Conservation (phyloP, 176 grass and related monocot genomes). For the Triticum urartu region DNA sequence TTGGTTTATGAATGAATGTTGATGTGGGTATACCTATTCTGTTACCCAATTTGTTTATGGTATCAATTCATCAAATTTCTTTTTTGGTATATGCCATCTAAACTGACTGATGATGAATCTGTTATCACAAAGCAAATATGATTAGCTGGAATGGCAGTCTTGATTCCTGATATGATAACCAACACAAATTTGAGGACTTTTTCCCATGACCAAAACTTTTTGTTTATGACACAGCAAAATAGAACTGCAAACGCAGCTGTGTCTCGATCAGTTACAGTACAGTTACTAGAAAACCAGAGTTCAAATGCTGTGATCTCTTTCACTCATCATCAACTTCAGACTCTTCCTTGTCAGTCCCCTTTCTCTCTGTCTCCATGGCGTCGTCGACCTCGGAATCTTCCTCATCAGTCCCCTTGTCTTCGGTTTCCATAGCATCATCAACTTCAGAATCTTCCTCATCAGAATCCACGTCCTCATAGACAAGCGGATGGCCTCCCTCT, state of each 20-base stretch:
- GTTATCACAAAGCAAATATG: not conserved
- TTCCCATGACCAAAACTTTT: not conserved
- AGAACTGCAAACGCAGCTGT: not conserved
- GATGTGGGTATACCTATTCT: not conserved
- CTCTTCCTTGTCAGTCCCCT: not conserved
- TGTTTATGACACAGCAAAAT: not conserved
- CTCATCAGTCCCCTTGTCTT: not conserved
- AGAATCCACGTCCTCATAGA: conserved; percentile 60
- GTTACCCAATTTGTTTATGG: not conserved
- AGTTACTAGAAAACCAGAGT: not conserved
- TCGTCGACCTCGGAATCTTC: not conserved
- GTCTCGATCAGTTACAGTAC: not conserved
- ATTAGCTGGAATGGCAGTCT: too few relatives aligned
- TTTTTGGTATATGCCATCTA: not conserved
- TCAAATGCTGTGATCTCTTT: not conserved
- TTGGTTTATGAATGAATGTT: not conserved
- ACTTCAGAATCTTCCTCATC: conserved; percentile 54
- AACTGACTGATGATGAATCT: not conserved
- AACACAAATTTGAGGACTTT: not conserved
- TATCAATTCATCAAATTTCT: not conserved
- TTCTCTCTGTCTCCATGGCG: conserved; percentile 36
- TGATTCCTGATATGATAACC: too few relatives aligned
- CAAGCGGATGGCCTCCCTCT: conserved; percentile 4
- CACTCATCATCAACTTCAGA: not conserved
- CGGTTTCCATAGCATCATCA: conserved; percentile 50